A percentile compares a stretch with the other conserved stretches of the same genome.
Conservation (phyloP, 2,329 filamentous ascomycete species). For the Penicillium sp. region DNA sequence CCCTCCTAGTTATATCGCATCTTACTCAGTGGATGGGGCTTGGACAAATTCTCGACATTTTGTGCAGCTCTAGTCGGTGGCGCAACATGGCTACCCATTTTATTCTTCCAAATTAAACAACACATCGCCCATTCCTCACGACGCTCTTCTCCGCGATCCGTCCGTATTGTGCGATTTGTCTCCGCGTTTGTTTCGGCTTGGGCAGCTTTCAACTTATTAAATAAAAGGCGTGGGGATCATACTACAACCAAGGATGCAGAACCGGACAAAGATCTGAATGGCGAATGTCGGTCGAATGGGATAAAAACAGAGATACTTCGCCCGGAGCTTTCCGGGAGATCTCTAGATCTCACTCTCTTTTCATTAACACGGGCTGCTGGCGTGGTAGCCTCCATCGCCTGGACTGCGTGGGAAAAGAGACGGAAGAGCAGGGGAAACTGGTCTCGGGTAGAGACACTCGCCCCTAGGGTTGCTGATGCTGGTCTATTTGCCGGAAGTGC, state of each 20-base stretch:
- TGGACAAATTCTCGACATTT: constrained; percentile 50
- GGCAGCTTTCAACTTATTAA: constrained; percentile 47
- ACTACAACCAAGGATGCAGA: constrained; percentile 11
- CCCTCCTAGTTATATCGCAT: constrained; percentile 34
- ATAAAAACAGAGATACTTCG: constrained; percentile 16
- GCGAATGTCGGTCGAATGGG: constrained; percentile 5
- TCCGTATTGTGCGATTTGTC: constrained; percentile 37
- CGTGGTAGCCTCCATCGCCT: constrained; percentile 63
- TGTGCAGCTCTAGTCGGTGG: constrained; percentile 51
- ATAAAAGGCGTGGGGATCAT: constrained; percentile 30
- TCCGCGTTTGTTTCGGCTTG: constrained; percentile 48
- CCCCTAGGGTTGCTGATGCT: constrained; percentile 56
- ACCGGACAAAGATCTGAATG: constrained; percentile 9
- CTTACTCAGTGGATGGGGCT: constrained; percentile 37
- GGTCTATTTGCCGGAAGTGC: constrained; percentile 68
- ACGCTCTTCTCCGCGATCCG: constrained; percentile 17
- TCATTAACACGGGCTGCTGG: constrained; percentile 68
- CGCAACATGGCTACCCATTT: constrained; percentile 44
- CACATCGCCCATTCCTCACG: constrained; percentile 17
- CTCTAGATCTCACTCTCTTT: constrained; percentile 80
- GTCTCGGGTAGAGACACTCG: constrained; percentile 37
- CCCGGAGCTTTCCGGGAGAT: constrained; percentile 61
- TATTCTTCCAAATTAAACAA: constrained; percentile 22
- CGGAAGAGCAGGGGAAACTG: constrained; percentile 27
- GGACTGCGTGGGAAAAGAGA: constrained; percentile 48